Conservation (phyloP, 2,329 filamentous ascomycete species). For the Paecilomyces dactylethromorphus region DNA sequence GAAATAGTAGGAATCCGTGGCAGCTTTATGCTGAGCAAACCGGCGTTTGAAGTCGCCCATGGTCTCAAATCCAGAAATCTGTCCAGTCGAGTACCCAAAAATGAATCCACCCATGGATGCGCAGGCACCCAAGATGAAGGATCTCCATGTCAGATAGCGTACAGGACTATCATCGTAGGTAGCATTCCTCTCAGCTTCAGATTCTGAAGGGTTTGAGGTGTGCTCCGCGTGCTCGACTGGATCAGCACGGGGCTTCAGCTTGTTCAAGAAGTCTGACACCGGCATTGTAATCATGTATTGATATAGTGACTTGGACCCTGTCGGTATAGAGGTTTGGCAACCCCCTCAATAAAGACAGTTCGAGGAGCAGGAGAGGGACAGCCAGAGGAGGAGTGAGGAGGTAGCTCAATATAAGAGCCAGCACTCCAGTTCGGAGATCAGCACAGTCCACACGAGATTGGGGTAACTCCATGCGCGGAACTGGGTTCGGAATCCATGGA, state of each 20-base stretch:
- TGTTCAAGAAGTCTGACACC: background rate
- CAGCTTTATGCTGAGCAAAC: slow-evolving; percentile 29
- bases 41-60: slow-evolving; percentile 40
- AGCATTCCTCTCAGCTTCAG: slow-evolving; percentile 25
- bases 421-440: background rate
- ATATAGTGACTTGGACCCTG: background rate
- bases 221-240: background rate
- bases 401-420: background rate
- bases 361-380: background rate
- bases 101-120: slow-evolving; percentile 45
- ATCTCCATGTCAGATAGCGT: slow-evolving; percentile 36
- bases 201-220: slow-evolving; percentile 11
- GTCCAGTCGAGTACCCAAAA: slow-evolving; percentile 41
- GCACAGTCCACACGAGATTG: background rate
- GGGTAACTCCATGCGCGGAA: background rate
- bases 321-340: background rate
- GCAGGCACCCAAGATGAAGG: slow-evolving; percentile 37
- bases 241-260: background rate
- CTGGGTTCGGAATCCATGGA: background rate
- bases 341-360: background rate
- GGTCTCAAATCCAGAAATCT: slow-evolving; percentile 40
- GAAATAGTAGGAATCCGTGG: slow-evolving; percentile 30
- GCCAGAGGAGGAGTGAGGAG: background rate
- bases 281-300: background rate
- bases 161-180: slow-evolving; percentile 36